Base-by-base conservation (phyloP, 495 filamentous ascomycete species). In the Hypoxylon intermedium region DNA sequence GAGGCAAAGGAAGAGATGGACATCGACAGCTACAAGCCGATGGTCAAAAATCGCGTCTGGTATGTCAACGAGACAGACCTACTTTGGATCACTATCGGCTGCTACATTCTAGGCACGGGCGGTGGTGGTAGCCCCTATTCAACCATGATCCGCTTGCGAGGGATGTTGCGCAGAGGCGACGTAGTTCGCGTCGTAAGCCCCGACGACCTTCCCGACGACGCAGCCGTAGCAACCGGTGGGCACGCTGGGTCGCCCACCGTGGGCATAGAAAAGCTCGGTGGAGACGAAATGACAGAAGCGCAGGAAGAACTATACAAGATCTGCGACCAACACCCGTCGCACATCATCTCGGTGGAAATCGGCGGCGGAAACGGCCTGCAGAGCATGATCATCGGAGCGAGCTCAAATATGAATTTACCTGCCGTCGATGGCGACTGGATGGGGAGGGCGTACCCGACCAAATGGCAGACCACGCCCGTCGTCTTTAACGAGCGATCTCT, bases 41-140 rank as follows among this genome's bases (percentile, higher is more conserved):
- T 63, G 6, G 77, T 86, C 12, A 67, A 65, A 46, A 72, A 79
- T 15, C 79, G 80, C 30, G 67, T 81, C 34, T 86, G 83, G 85
- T 74, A 81, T 70, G 53, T 86, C 51, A 73, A 72, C 31, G 74
- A 82, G 38, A 81, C 79, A 0, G 85, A 88, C 67, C 73, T 87
- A 4, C 34, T 67, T 9, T 88, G 81, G 72, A 82, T 88, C 16
- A 72, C 80, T 1, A 78, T 76, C 18, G 85, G 85, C 1, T 83
- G 83, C 60, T 83, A 84, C 54, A 80, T 88, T 50, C 79, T 88
- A 11, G 85, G 85, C 4, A 83, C 80, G 0, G 85, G 83, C 6
- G 85, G 85, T 0, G 85, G 85, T 9, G 81, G 81, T 3, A 78
- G 72, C 7, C 81, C 81, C 7, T 81, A 80, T 43, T 62, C 75